Evolutionary conservation across 345 rosid genomes (phyloP), one percentile per base, ranked within the genome.

Genomic region (Psidium friedrichsthalianum): DNA sequence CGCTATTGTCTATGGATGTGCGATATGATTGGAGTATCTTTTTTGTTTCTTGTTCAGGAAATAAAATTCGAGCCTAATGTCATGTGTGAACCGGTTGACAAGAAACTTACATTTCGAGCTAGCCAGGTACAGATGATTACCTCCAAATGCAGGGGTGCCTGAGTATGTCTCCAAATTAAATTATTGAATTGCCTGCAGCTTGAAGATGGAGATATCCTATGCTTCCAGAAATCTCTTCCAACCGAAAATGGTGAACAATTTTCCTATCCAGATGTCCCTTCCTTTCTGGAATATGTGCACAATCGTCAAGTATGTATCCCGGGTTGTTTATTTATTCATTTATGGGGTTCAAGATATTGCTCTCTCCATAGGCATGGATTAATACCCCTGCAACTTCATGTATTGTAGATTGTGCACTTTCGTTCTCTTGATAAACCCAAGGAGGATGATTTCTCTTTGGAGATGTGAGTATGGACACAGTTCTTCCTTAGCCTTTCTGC

Each of bases 401-500:
- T 88, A 74, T 85, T 86, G 84, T 90, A 97, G 99, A 89, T 93
- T 85, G 98, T 95, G 74, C 99, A 94, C 84, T 97, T 97, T 69
- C 97, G 98, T 84, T 93, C 95, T 84, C 91, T 97, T 87, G 98
- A 94, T 86, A 95, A 93, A 84, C 95, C 98, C 47, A 95, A 95
- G 91, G 99, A 95, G 86, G 99, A 95, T 85, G 96, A 92, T 87
- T 97, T 97, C 88, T 92, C 90, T 89, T 92, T 97, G 90, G 99
- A 97, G 90, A 89, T 97, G 99, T 97, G 91, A 96, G 98, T 89
- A 21, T 57, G 55, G 59, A 36, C 57, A 52, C 55, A 52, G 64
- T 36, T 56, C 15, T 40, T 78, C 8, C 15, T 54, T 56, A 47
- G 56, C 54, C 32, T 44, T 69, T 51, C 69, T 59, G 49, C 40